phyloP scores from a whole-genome alignment of 2,329 filamentous ascomycete species.

The Arthrocladium fulminans region DNA sequence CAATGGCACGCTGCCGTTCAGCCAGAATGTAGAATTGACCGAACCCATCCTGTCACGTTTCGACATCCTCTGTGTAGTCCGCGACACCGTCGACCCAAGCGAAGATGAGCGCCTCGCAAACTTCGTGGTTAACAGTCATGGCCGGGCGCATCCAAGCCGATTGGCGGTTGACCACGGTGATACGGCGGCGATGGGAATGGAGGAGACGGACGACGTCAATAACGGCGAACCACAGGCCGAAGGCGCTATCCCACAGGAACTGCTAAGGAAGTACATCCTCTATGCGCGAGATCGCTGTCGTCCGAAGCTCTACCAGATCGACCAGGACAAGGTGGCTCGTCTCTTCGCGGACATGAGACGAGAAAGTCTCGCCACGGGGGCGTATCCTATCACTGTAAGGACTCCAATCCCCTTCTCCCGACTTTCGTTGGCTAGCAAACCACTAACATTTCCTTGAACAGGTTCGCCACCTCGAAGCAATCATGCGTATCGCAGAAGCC shows the following conservation, averaged over 20 bases:
- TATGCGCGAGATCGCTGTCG: slow-evolving; percentile 83
- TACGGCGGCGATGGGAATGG: slow-evolving; percentile 55
- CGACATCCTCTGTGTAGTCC: slow-evolving; percentile 90
- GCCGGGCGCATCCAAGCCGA: slow-evolving; percentile 67
- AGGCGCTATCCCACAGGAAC: slow-evolving; percentile 77
- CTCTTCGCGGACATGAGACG: slow-evolving; percentile 94
- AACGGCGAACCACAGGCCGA: slow-evolving; percentile 43
- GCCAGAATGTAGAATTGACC: slow-evolving; percentile 90
- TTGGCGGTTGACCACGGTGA: slow-evolving; percentile 42
- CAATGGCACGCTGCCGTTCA: slow-evolving; percentile 92
- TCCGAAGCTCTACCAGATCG: slow-evolving; percentile 93
- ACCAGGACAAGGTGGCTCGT: slow-evolving; percentile 90
- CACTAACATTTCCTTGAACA: slow-evolving; percentile 33
- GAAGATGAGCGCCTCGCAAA: slow-evolving; percentile 90
- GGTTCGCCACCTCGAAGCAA: slow-evolving; percentile 95
- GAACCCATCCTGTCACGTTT: slow-evolving; percentile 97
- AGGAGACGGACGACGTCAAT: slow-evolving; percentile 36
- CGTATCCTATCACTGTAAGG: slow-evolving; percentile 94
- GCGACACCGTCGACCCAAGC: slow-evolving; percentile 83
- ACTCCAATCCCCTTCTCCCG: background rate
- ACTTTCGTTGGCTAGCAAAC: background rate
- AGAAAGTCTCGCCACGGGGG: slow-evolving; percentile 85
- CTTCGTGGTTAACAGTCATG: slow-evolving; percentile 92
- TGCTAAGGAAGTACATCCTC: slow-evolving; percentile 91
- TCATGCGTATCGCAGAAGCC: slow-evolving; percentile 86